Conservation (phyloP, 2,329 filamentous ascomycete species). For the Arachnopeziza araneosa region DNA sequence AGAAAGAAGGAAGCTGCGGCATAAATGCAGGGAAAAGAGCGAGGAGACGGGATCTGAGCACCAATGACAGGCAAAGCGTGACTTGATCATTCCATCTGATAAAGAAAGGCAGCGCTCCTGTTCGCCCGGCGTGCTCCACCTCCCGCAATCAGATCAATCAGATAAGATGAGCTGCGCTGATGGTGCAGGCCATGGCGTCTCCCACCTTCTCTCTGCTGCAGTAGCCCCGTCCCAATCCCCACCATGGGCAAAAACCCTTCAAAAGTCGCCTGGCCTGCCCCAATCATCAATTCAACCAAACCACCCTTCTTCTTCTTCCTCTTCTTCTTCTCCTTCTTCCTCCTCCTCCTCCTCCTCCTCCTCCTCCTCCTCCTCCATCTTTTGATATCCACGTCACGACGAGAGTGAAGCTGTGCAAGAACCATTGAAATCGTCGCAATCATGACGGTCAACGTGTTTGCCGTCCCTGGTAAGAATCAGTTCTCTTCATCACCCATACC, state of each 20-base stretch:
- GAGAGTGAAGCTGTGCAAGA: not conserved
- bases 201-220: not conserved
- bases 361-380: not conserved
- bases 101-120: not conserved
- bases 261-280: not conserved
- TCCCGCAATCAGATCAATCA: not conserved
- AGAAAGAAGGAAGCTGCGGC: not conserved
- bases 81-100: not conserved
- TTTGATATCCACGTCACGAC: not conserved
- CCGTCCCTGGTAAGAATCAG: constrained; percentile 38
- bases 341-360: too few relatives aligned
- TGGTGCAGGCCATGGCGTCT: not conserved
- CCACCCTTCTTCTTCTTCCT: too few relatives aligned
- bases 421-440: not conserved
- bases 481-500: not conserved
- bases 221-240: not conserved
- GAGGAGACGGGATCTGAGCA: not conserved
- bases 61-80: not conserved
- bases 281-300: not conserved
- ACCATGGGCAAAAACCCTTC: not conserved
- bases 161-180: not conserved
- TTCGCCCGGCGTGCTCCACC: not conserved
- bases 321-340: too few relatives aligned
- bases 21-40: not conserved
- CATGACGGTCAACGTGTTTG: constrained; percentile 66